Percentiles rank a stretch among this genome's conserved stretches.
Conservation (phyloP, 2,329 filamentous ascomycete species). For the Colletotrichum sojae region DNA sequence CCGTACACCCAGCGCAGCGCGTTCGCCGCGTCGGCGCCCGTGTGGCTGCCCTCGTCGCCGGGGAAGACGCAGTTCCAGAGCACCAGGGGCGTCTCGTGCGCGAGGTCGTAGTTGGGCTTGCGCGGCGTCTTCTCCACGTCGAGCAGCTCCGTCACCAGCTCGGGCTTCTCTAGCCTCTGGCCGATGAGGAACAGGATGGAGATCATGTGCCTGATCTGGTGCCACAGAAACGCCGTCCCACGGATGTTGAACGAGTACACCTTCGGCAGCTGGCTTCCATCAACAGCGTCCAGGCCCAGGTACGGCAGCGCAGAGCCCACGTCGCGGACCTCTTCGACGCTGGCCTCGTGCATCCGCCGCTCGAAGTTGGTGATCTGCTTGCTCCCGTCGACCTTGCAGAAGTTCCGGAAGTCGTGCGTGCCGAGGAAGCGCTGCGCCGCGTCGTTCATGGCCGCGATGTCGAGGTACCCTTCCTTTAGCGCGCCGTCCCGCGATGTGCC, state of each 20-base stretch:
- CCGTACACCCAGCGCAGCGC: slow-evolving; percentile 81
- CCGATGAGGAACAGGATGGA: slow-evolving; percentile 92
- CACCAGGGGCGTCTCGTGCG: slow-evolving; percentile 89
- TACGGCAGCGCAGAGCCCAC: slow-evolving; percentile 69
- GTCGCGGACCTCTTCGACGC: slow-evolving; percentile 79
- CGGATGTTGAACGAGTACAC: slow-evolving; percentile 91
- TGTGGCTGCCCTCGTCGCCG: slow-evolving; percentile 51
- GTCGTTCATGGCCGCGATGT: slow-evolving; percentile 87
- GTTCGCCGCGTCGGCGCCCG: slow-evolving; percentile 60
- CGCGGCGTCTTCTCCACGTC: slow-evolving; percentile 79
- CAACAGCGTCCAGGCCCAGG: slow-evolving; percentile 53
- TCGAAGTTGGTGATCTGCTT: slow-evolving; percentile 92
- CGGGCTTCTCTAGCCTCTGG: slow-evolving; percentile 85
- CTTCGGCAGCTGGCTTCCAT: slow-evolving; percentile 62
- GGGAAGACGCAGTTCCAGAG: slow-evolving; percentile 97
- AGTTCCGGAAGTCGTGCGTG: slow-evolving; percentile 93
- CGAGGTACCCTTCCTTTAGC: slow-evolving; percentile 80
- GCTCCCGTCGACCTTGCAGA: slow-evolving; percentile 91
- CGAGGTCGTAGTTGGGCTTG: slow-evolving; percentile 92
- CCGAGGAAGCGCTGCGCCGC: slow-evolving; percentile 87
- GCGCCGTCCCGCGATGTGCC: slow-evolving; percentile 54
- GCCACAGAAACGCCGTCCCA: slow-evolving; percentile 96
- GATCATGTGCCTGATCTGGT: slow-evolving; percentile 97
- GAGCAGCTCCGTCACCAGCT: slow-evolving; percentile 80
- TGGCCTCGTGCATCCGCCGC: slow-evolving; percentile 83